Percentiles rank a stretch among this genome's conserved stretches.
phyloP scores from a whole-genome alignment of 2,329 filamentous ascomycete genomes.

The Laburnicola sp. region DNA sequence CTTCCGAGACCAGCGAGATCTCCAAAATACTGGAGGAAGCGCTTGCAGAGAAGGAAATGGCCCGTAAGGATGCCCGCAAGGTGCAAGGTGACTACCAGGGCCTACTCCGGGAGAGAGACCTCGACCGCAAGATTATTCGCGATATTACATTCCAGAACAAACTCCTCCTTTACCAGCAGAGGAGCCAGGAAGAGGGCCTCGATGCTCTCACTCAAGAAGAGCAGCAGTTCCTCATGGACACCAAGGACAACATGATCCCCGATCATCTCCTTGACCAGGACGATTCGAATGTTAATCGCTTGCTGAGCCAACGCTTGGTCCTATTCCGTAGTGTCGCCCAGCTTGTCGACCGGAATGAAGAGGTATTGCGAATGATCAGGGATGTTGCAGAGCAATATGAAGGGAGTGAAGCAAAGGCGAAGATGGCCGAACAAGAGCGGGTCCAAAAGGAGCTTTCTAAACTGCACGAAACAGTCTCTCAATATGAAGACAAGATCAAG shows the following conservation, averaged over 20 bases:
- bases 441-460: slow-evolving; percentile 71
- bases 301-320: slow-evolving; percentile 88
- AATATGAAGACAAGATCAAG: slow-evolving; percentile 82
- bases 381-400: slow-evolving; percentile 88
- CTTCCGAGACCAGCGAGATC: slow-evolving; percentile 74
- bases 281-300: slow-evolving; percentile 79
- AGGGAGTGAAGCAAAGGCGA: slow-evolving; percentile 76
- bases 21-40: slow-evolving; percentile 82
- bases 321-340: slow-evolving; percentile 85
- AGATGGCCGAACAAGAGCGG: slow-evolving; percentile 57
- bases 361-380: slow-evolving; percentile 79
- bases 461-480: slow-evolving; percentile 71
- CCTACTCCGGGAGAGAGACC: slow-evolving; percentile 67
- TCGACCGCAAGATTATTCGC: slow-evolving; percentile 82
- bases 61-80: slow-evolving; percentile 77
- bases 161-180: slow-evolving; percentile 83
- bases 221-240: slow-evolving; percentile 72
- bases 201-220: slow-evolving; percentile 73
- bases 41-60: slow-evolving; percentile 76
- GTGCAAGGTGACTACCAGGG: slow-evolving; percentile 72
- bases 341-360: slow-evolving; percentile 84
- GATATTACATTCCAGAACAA: slow-evolving; percentile 90
- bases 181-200: slow-evolving; percentile 77
- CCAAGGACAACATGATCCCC: slow-evolving; percentile 74
- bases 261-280: slow-evolving; percentile 65